phyloP scores from a whole-genome alignment of 495 filamentous ascomycete species.

The Coniosporium apollinis region DNA sequence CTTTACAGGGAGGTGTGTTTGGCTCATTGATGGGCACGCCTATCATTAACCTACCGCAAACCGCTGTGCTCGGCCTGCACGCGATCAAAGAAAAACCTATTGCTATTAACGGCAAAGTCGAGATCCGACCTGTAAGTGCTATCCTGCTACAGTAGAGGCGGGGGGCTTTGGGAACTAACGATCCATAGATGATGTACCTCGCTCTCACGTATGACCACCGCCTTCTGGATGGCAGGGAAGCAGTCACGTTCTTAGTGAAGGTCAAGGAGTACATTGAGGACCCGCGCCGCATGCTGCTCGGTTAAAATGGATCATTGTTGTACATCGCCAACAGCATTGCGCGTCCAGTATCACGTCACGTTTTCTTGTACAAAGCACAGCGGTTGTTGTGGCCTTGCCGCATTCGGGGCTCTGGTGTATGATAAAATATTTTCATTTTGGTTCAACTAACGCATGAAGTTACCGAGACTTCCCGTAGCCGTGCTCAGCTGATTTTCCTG shows the following conservation, averaged over 20 bases:
- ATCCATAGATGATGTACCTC: conserved; percentile 93
- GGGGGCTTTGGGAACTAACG: conserved; percentile 3
- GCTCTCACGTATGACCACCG: conserved; percentile 96
- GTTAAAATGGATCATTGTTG: no score
- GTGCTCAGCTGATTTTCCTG: no score
- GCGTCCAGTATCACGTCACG: no score
- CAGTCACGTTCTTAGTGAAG: conserved; percentile 93
- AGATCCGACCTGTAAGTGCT: conserved; percentile 59
- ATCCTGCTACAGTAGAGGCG: background rate
- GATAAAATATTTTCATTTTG: no score
- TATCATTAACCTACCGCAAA: conserved; percentile 97
- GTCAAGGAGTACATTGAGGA: conserved; percentile 97
- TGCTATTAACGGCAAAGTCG: conserved; percentile 77
- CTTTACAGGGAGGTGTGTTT: conserved; percentile 45
- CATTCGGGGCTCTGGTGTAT: no score
- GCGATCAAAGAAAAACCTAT: conserved; percentile 93
- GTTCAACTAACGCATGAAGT: no score
- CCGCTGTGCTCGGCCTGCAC: conserved; percentile 90
- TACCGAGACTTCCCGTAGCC: no score
- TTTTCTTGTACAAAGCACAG: no score
- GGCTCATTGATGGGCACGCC: conserved; percentile 88
- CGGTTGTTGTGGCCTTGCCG: no score
- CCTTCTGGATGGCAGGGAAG: conserved; percentile 86
- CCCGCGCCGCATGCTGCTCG: conserved; percentile 76
- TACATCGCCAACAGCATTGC: no score